Base-by-base conservation (phyloP, 2,329 filamentous ascomycete genomes). In the Atkinsonella texensis region DNA sequence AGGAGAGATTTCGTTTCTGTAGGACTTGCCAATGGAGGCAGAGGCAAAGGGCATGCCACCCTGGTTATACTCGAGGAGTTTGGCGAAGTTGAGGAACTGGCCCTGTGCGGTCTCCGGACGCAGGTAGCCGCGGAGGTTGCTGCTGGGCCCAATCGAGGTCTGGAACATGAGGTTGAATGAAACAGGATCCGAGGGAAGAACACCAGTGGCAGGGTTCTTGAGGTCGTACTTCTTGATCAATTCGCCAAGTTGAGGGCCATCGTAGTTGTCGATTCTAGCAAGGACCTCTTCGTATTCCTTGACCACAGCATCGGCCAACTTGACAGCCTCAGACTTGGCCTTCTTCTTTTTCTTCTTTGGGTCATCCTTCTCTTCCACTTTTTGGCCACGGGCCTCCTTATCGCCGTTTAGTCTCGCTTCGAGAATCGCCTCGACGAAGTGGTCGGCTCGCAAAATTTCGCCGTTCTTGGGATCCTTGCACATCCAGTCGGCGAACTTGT, bases 91-190 rank as follows among this genome's bases (percentile, higher is more conserved):
- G 58, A 97, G 74, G 72, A 98, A 98, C 72, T 98, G 93, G 57
- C 93, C 93, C 76, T 98, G 93, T 4, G 93, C 93, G 32, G 93
- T 98, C 72, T 98, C 93, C 43, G 93, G 93, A 51, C 90, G 81
- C 53, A 96, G 76, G 68, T 89, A 96, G 51, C 88, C 90, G 46
- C 86, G 81, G 56, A 86, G 76, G 65, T 94, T 90, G 69, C 87
- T 86, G 73, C 87, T 94, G 52, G 91, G 90, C 55, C 93, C 93
- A 65, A 98, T 97, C 38, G 87, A 77, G 42, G 91, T 96, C 70
- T 91, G 85, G 77, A 97, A 98, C 93, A 98, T 98, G 63, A 98
- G 83, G 73, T 98, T 98, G 80, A 97, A 96, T 42, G 89, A 77
- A 48, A 95, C 85, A 3, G 93, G 93, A 32, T 86, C 84, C 31